phyloP scores from a whole-genome alignment of 2,329 filamentous ascomycete species.

The Penicillium corylophilum region DNA sequence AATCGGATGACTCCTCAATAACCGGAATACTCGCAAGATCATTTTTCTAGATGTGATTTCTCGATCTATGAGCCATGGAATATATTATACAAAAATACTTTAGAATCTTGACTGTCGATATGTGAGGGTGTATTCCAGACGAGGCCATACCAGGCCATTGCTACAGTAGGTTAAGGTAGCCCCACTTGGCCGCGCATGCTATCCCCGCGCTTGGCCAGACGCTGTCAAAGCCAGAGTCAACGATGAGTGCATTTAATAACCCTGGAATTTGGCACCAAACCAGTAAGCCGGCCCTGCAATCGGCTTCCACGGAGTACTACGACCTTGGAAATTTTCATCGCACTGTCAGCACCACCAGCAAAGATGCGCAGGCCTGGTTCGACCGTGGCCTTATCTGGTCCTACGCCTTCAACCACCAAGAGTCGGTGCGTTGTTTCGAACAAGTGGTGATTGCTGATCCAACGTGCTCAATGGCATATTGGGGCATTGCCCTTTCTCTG shows the following conservation, averaged over 20 bases:
- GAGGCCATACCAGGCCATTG: background rate
- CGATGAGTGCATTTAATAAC: background rate
- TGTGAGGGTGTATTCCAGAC: no score
- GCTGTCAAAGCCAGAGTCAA: background rate
- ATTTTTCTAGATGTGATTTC: no score
- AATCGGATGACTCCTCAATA: no score
- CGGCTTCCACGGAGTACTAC: constrained; percentile 28
- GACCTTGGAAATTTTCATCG: constrained; percentile 39
- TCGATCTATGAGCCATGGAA: no score
- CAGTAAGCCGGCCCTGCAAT: background rate
- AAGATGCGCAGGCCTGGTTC: constrained; percentile 40
- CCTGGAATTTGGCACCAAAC: constrained; percentile 6
- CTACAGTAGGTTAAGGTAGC: background rate
- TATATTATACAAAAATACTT: no score
- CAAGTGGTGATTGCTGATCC: constrained; percentile 32
- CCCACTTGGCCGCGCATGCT: background rate
- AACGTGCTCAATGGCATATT: constrained; percentile 38
- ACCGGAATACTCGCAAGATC: no score
- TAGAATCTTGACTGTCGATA: no score
- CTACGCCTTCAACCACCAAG: constrained; percentile 43
- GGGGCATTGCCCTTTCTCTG: constrained; percentile 58
- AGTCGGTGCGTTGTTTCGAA: constrained; percentile 36
- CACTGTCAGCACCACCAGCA: constrained; percentile 27
- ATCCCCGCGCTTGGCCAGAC: background rate
- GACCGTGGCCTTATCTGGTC: constrained; percentile 39